A percentile compares a stretch with the other conserved stretches of the same genome.
phyloP scores from a whole-genome alignment of 2,329 filamentous ascomycete species.

The Scedosporium boydii region DNA sequence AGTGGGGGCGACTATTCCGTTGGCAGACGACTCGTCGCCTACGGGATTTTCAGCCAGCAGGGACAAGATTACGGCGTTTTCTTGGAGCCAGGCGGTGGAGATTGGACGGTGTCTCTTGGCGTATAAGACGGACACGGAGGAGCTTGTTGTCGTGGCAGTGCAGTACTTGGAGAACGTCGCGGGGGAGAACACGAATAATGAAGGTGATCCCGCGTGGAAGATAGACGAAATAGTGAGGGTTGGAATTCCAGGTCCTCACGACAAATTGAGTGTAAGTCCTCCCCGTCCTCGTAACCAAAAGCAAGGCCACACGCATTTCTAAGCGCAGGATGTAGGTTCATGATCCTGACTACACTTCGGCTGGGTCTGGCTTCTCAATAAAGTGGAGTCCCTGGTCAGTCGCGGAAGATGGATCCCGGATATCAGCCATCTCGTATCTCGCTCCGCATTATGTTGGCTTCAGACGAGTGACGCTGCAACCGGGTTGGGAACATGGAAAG shows the following conservation, averaged over 20 bases:
- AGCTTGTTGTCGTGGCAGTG: slow-evolving; percentile 42
- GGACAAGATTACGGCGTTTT: slow-evolving; percentile 36
- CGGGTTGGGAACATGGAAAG: slow-evolving; percentile 23
- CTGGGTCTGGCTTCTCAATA: slow-evolving; percentile 38
- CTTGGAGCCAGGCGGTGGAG: slow-evolving; percentile 38
- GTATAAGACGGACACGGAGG: slow-evolving; percentile 39
- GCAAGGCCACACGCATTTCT: too few species aligned
- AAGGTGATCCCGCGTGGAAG: slow-evolving; percentile 29
- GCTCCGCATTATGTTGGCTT: slow-evolving; percentile 46
- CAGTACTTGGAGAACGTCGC: slow-evolving; percentile 23
- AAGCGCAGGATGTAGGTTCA: slow-evolving; percentile 7
- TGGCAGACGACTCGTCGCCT: slow-evolving; percentile 30
- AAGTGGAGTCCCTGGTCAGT: slow-evolving; percentile 46
- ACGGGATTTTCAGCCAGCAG: slow-evolving; percentile 15
- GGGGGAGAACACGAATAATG: slow-evolving; percentile 6
- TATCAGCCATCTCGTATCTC: slow-evolving; percentile 39
- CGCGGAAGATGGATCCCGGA: slow-evolving; percentile 18
- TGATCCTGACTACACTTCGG: slow-evolving; percentile 41
- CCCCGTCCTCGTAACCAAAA: neutral
- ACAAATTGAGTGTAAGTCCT: slow-evolving; percentile 19
- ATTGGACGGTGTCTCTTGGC: slow-evolving; percentile 35
- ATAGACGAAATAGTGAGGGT: slow-evolving; percentile 43
- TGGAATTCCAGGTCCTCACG: slow-evolving; percentile 19
- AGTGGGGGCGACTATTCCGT: slow-evolving; percentile 38
- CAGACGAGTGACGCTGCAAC: slow-evolving; percentile 33